A percentile compares a stretch with the other conserved stretches of the same genome.
phyloP scores from a whole-genome alignment of 2,329 filamentous ascomycete genomes.

The Clonostachys rosea region DNA sequence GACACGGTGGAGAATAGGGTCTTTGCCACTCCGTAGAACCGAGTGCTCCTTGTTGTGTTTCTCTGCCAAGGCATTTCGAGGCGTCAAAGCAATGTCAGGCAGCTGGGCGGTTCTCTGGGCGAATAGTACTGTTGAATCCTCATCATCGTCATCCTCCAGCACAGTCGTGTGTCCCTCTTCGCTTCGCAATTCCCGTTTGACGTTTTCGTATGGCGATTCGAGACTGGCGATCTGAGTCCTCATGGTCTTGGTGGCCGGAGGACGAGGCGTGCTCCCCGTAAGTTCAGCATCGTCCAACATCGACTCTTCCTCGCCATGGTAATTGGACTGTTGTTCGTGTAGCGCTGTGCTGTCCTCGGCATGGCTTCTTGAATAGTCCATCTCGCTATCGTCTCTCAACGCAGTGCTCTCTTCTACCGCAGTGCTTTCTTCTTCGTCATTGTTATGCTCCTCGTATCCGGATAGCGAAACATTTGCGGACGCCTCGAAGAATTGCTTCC shows the following conservation, averaged over 20 bases:
- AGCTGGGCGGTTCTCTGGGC: constrained; percentile 49
- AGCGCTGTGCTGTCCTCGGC: constrained; percentile 31
- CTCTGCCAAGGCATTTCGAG: constrained; percentile 39
- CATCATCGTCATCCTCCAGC: constrained; percentile 30
- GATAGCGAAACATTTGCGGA: constrained; percentile 96
- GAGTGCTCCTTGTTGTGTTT: constrained; percentile 24
- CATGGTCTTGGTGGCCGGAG: constrained; percentile 43
- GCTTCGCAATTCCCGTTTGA: constrained; percentile 60
- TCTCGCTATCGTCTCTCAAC: constrained; percentile 50
- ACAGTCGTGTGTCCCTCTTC: constrained; percentile 27
- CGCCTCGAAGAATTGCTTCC: constrained; percentile 99
- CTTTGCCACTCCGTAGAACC: constrained; percentile 38
- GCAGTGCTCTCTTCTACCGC: constrained; percentile 46
- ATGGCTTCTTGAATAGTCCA: constrained; percentile 38
- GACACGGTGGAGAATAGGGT: constrained; percentile 85
- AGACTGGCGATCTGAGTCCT: constrained; percentile 57
- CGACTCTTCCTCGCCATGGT: constrained; percentile 49
- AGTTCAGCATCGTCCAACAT: constrained; percentile 61
- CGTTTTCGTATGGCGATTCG: constrained; percentile 71
- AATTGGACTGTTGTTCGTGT: constrained; percentile 9
- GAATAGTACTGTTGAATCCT: constrained; percentile 43
- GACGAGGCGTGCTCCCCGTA: constrained; percentile 64
- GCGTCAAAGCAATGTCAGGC: constrained; percentile 61
- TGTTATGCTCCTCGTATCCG: constrained; percentile 81
- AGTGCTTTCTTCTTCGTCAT: constrained; percentile 59